These are phyloP conservation scores for Eucommia ulmoides DNA, from an alignment of 257 asterid genomes.

Conservation along the genomic window DNA sequence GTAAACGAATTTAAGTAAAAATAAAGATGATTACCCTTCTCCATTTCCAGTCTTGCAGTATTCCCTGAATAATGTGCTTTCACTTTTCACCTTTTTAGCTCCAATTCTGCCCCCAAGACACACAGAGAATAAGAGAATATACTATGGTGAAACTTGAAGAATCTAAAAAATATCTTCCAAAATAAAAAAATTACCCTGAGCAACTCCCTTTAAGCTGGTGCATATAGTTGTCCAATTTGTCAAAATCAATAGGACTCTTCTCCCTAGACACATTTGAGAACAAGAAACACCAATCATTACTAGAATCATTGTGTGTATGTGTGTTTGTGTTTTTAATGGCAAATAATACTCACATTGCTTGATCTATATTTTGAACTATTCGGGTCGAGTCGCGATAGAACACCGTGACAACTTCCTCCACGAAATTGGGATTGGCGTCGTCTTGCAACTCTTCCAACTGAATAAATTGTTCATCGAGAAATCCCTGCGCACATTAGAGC, in stretches of 20 bases:
- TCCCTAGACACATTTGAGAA: slow-evolving; percentile 13
- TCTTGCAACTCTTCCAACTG: slow-evolving; percentile 71
- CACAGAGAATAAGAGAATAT: background rate
- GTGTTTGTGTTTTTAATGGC: background rate
- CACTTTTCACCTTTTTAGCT: slow-evolving; percentile 56
- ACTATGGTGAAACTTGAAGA: background rate
- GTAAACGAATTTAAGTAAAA: no score
- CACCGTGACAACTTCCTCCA: slow-evolving; percentile 67
- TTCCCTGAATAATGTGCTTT: slow-evolving; percentile 56
- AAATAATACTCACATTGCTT: slow-evolving; percentile 40
- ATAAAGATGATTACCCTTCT: slow-evolving; percentile 73
- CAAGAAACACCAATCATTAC: background rate
- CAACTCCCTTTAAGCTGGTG: slow-evolving; percentile 73
- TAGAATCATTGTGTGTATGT: background rate
- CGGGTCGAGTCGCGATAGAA: slow-evolving; percentile 54
- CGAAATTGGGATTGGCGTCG: slow-evolving; percentile 63
- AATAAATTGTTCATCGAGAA: slow-evolving; percentile 61
- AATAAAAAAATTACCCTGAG: slow-evolving; percentile 33
- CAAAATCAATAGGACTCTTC: slow-evolving; percentile 21
- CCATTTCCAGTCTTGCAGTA: slow-evolving; percentile 47
- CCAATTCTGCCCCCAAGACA: slow-evolving; percentile 51
- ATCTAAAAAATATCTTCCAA: background rate
- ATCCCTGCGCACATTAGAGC: slow-evolving; percentile 29
- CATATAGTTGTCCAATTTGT: slow-evolving; percentile 48
- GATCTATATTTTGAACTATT: slow-evolving; percentile 40